phyloP scores from a whole-genome alignment of 2,329 filamentous ascomycete genomes.

The Thielaviopsis ethacetica region DNA sequence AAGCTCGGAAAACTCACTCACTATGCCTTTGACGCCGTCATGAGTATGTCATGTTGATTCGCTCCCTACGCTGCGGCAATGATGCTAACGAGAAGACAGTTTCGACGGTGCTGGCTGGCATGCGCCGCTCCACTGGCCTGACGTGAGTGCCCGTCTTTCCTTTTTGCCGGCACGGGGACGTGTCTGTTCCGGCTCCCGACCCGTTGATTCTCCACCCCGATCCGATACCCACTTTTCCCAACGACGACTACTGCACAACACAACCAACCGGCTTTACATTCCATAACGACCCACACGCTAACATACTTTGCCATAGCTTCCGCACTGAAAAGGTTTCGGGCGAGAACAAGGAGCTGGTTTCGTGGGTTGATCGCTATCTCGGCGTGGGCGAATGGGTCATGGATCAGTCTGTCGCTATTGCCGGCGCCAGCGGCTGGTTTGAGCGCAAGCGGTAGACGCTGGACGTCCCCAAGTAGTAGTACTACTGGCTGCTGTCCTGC shows the following conservation, averaged over 20 bases:
- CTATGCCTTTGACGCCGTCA: slow-evolving; percentile 90
- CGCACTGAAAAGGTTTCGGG: slow-evolving; percentile 66
- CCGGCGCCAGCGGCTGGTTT: slow-evolving; percentile 78
- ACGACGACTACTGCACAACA: not conserved
- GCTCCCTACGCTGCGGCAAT: too few species aligned
- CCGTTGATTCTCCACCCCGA: not conserved
- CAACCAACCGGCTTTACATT: not conserved
- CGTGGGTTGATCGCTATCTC: slow-evolving; percentile 87
- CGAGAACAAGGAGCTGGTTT: slow-evolving; percentile 67
- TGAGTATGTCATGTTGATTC: slow-evolving; percentile 44
- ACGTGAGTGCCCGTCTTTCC: slow-evolving; percentile 52
- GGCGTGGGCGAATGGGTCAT: slow-evolving; percentile 95
- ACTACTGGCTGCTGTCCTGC: not conserved
- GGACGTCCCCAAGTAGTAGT: not conserved
- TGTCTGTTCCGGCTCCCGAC: not conserved
- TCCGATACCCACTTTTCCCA: not conserved
- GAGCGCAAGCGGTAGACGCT: slow-evolving; percentile 59
- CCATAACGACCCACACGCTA: not conserved
- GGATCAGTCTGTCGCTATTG: slow-evolving; percentile 89
- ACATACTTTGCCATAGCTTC: slow-evolving; percentile 43
- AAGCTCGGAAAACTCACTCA: slow-evolving; percentile 89
- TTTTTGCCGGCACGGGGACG: not conserved
- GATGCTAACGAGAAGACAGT: slow-evolving; percentile 32
- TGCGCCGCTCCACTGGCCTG: slow-evolving; percentile 92
- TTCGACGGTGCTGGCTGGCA: slow-evolving; percentile 88